phyloP scores from a whole-genome alignment of 2,329 filamentous ascomycete genomes.

The Colletotrichum zoysiae region DNA sequence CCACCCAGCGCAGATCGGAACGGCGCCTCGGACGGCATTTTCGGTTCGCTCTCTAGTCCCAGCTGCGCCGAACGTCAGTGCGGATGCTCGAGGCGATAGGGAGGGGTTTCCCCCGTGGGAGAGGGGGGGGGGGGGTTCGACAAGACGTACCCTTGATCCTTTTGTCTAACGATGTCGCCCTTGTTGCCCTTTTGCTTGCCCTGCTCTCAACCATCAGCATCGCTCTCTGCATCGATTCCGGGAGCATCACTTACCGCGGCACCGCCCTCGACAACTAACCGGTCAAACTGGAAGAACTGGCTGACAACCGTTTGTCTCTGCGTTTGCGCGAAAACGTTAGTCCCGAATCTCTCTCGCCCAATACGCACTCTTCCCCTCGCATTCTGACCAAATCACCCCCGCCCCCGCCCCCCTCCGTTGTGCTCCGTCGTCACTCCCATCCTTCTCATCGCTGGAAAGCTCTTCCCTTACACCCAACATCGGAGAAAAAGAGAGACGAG shows the following conservation, averaged over 20 bases:
- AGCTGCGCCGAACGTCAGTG: slow-evolving; percentile 15
- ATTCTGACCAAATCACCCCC: neutral
- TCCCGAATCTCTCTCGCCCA: too few relatives aligned
- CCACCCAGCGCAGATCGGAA: neutral
- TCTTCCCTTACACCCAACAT: neutral
- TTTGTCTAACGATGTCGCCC: slow-evolving; percentile 79
- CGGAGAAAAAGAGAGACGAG: slow-evolving; percentile 1
- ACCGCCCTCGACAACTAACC: slow-evolving; percentile 90
- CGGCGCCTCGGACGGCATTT: neutral
- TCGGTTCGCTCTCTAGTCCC: slow-evolving; percentile 7
- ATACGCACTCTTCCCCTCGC: neutral
- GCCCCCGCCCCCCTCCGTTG: neutral
- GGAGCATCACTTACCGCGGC: slow-evolving; percentile 71
- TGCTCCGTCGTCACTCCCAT: neutral
- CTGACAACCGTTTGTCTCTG: slow-evolving; percentile 96
- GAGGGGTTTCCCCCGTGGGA: too few relatives aligned
- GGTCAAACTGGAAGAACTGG: slow-evolving; percentile 93
- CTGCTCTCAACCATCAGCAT: slow-evolving; percentile 52
- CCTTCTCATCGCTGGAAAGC: neutral
- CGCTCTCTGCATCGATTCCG: neutral
- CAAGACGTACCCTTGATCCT: slow-evolving; percentile 77
- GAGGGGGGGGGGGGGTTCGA: too few relatives aligned
- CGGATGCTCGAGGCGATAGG: neutral
- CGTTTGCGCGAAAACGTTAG: slow-evolving; percentile 33
- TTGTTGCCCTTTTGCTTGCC: slow-evolving; percentile 78